Evolutionary conservation across 2,329 filamentous ascomycete genomes (phyloP).

Genomic region (Colletotrichum tofieldiae): DNA sequence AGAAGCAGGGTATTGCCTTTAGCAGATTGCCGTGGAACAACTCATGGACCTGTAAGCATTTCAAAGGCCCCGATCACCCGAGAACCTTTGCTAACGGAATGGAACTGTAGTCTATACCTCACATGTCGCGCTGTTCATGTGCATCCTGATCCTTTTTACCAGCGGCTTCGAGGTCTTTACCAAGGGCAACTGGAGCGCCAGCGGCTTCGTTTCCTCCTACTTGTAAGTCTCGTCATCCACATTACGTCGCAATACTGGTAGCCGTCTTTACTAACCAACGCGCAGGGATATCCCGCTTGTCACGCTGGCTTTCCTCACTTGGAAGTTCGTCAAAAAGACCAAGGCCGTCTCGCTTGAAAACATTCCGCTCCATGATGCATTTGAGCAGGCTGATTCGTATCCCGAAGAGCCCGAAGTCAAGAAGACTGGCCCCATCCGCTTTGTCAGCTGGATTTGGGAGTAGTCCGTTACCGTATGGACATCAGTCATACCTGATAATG

Average conservation of each 20-base stretch:
- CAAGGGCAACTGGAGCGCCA: constrained; percentile 70
- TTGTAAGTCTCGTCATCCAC: constrained; percentile 64
- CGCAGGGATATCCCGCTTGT: constrained; percentile 73
- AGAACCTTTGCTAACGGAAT: constrained; percentile 4
- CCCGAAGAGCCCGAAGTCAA: constrained; percentile 50
- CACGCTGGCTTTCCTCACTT: constrained; percentile 69
- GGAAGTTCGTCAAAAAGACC: constrained; percentile 78
- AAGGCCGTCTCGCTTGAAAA: constrained; percentile 65
- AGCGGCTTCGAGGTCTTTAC: constrained; percentile 79
- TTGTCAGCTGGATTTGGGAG: constrained; percentile 57
- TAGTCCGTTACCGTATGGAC: constrained; percentile 23
- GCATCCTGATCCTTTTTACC: constrained; percentile 77
- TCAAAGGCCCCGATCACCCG: neutral
- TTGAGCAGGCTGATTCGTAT: constrained; percentile 62
- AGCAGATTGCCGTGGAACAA: constrained; percentile 74
- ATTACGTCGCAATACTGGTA: neutral
- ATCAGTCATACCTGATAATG: neutral
- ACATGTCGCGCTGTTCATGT: constrained; percentile 72
- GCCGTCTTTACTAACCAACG: constrained; percentile 37
- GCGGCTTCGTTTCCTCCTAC: constrained; percentile 74
- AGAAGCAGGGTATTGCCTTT: constrained; percentile 63
- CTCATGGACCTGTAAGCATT: constrained; percentile 71
- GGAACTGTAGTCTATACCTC: constrained; percentile 69
- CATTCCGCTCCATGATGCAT: constrained; percentile 67
- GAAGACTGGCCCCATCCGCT: constrained; percentile 48